Evolutionary conservation across 306 rosid genomes (phyloP).

Genomic region (Herpetospermum pedunculosum): DNA sequence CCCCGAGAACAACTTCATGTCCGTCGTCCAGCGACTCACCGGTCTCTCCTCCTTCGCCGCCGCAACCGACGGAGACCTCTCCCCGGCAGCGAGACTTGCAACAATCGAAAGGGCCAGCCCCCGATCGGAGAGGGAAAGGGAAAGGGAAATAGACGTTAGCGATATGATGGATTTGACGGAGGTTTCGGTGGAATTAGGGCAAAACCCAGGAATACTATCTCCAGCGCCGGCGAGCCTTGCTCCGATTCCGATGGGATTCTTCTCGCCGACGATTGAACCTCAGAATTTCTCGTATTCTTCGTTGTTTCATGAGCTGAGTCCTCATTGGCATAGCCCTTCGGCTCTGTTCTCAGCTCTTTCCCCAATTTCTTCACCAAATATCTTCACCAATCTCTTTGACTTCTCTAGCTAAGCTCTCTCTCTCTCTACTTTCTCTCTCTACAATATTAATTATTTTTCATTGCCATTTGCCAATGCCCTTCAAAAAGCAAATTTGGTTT

Average conservation of each 20-base stretch:
- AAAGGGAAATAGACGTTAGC: constrained; percentile 13
- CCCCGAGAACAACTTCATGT: constrained; percentile 56
- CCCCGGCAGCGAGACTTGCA: constrained; percentile 91
- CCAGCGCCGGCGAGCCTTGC: constrained; percentile 61
- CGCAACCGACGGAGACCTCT: constrained; percentile 37
- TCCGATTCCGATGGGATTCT: constrained; percentile 46
- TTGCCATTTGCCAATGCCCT: neutral
- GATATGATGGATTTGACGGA: constrained; percentile 29
- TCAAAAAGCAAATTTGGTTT: neutral
- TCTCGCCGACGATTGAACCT: constrained; percentile 40
- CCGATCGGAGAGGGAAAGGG: constrained; percentile 38
- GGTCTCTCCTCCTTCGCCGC: constrained; percentile 37
- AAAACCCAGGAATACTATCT: constrained; percentile 58
- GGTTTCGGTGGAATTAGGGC: constrained; percentile 42
- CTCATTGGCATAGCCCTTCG: constrained; percentile 68
- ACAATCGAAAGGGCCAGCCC: constrained; percentile 72
- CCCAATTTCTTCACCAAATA: constrained; percentile 58
- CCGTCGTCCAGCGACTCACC: constrained; percentile 84
- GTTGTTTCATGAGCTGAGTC: constrained; percentile 35
- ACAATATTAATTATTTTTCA: neutral
- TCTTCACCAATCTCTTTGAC: constrained; percentile 47
- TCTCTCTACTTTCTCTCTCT: neutral
- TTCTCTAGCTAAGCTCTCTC: constrained; percentile 1
- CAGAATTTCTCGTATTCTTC: constrained; percentile 26
- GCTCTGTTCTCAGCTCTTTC: constrained; percentile 52